Evolutionary conservation across 352 stramenopile genomes (phyloP).

Genomic region (Aphanomyces invadans): DNA sequence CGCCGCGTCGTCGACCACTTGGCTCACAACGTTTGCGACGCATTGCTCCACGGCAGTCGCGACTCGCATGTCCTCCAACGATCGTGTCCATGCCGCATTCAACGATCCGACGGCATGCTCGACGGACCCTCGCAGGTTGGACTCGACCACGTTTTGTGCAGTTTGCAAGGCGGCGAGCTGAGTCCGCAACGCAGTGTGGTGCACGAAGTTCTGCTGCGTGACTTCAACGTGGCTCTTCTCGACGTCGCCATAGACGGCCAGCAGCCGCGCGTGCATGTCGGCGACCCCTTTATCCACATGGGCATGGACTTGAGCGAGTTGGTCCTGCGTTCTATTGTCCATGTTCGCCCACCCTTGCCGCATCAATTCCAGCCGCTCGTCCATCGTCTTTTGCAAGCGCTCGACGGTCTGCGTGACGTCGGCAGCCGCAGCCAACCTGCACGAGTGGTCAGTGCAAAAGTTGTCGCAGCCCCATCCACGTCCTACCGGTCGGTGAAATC

Average conservation of each 20-base stretch:
- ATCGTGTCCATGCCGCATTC: background rate
- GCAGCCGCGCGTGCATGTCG: constrained; percentile 5
- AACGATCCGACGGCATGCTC: background rate
- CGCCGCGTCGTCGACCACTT: constrained; percentile 1
- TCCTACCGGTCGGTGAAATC: constrained; percentile 7
- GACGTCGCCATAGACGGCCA: background rate
- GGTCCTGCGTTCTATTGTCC: background rate
- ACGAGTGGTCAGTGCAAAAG: background rate
- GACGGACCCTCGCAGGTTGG: background rate
- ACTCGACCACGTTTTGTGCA: background rate
- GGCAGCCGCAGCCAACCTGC: background rate
- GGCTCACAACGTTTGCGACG: background rate
- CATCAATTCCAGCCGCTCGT: constrained; percentile 13
- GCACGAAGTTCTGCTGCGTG: background rate
- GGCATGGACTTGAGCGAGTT: background rate
- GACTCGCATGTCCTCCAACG: background rate
- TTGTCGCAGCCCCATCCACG: background rate
- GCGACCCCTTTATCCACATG: background rate
- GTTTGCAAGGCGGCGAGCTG: background rate
- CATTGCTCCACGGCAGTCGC: background rate
- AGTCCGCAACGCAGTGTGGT: background rate
- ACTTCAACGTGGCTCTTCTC: background rate
- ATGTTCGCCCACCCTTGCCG: background rate
- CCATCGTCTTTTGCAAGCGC: background rate
- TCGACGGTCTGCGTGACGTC: constrained; percentile 9